Percentiles rank a stretch among this genome's conserved stretches.
Evolutionary conservation across 1,284 basidiomycete genomes (phyloP).

Genomic region (Trichosporon inkin): DNA sequence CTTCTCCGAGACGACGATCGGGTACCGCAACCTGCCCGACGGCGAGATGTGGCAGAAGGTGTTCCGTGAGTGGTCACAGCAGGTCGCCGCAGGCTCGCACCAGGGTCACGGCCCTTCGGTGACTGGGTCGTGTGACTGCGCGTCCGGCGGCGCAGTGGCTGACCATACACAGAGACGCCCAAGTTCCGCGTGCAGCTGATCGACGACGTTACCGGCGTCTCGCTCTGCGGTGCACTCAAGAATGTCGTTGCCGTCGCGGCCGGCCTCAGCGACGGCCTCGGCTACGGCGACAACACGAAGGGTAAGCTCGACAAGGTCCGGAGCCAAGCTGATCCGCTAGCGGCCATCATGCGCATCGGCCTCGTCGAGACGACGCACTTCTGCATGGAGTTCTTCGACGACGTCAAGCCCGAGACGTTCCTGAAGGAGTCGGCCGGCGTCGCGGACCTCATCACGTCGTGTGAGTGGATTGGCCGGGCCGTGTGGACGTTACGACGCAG

Average conservation of each 20-base stretch:
- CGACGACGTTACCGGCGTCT: constrained; percentile 57
- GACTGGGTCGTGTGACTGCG: no score
- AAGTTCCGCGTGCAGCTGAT: constrained; percentile 57
- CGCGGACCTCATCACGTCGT: constrained; percentile 59
- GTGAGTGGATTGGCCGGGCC: constrained; percentile 31
- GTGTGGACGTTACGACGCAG: no score
- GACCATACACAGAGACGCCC: constrained; percentile 40
- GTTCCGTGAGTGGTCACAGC: constrained; percentile 41
- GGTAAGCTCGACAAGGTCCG: constrained; percentile 35
- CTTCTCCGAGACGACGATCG: constrained; percentile 59
- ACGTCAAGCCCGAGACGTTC: constrained; percentile 56
- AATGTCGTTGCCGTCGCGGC: constrained; percentile 59
- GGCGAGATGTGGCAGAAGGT: constrained; percentile 53
- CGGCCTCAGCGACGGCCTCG: constrained; percentile 57
- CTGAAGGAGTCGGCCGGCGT: constrained; percentile 56
- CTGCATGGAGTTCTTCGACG: constrained; percentile 56
- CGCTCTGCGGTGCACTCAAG: constrained; percentile 58
- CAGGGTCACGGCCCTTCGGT: background rate
- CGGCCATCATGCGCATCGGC: constrained; percentile 58
- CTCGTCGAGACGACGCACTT: constrained; percentile 54
- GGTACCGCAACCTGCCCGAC: constrained; percentile 51
- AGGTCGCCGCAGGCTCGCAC: background rate
- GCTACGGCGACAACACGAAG: constrained; percentile 59
- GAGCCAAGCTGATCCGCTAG: constrained; percentile 27
- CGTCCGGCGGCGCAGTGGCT: background rate